These are phyloP conservation scores for Picea engelmannii DNA, from an alignment of 83 land plant genomes.

Conservation along the genomic window DNA sequence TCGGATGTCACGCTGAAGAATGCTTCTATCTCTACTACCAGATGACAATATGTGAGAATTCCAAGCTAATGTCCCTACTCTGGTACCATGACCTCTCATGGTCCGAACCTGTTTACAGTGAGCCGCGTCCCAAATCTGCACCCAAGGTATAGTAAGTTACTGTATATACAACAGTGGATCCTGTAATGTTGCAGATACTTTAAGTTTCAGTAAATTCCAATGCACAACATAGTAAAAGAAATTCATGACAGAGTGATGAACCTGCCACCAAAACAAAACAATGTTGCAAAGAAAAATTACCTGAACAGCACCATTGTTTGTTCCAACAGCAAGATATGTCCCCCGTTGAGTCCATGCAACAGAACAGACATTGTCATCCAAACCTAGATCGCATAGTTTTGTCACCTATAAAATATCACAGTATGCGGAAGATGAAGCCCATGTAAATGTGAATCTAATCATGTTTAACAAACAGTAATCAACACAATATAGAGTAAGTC, in stretches of 20 bases:
- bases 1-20: conserved; percentile 95
- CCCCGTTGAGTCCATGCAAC: conserved; percentile 97
- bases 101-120: conserved; percentile 85
- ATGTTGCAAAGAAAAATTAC: conserved; percentile 25
- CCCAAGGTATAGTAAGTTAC: background rate
- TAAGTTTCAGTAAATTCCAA: too few relatives aligned
- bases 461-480: background rate
- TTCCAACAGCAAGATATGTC: conserved; percentile 89
- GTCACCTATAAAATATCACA: conserved; percentile 60
- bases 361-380: conserved; percentile 88
- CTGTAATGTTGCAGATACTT: too few relatives aligned
- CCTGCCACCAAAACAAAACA: too few relatives aligned
- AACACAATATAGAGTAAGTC: background rate
- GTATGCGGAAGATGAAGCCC: too few relatives aligned
- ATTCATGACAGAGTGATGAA: too few relatives aligned
- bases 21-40: conserved; percentile 95
- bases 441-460: too few relatives aligned
- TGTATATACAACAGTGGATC: too few relatives aligned
- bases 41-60: conserved; percentile 89
- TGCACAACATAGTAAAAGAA: too few relatives aligned
- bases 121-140: conserved; percentile 95
- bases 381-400: conserved; percentile 94
- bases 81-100: conserved; percentile 90
- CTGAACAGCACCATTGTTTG: conserved; percentile 88
- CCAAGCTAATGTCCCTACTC: conserved; percentile 97